Evolutionary conservation across 257 asterid species (phyloP).

Genomic region (Rehmannia glutinosa): DNA sequence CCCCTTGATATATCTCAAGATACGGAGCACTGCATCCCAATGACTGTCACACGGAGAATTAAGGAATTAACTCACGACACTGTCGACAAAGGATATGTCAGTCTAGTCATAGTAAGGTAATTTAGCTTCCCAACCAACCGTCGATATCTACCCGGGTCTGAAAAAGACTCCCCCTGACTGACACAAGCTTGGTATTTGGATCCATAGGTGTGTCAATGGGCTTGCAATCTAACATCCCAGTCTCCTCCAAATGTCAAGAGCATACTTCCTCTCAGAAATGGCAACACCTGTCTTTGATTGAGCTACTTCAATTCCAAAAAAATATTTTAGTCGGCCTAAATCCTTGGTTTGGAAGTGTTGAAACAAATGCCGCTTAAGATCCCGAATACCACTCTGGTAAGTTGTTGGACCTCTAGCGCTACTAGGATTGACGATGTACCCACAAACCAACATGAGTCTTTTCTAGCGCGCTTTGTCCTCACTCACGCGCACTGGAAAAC

Average conservation of each 20-base stretch:
- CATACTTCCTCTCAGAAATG: background rate
- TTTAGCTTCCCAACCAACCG: background rate
- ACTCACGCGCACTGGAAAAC: no score
- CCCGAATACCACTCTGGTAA: no score
- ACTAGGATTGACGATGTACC: no score
- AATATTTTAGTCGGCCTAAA: background rate
- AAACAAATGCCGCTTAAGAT: background rate
- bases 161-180: background rate
- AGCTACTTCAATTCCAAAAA: background rate
- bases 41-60: background rate
- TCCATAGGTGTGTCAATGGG: background rate
- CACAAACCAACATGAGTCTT: no score
- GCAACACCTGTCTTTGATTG: background rate
- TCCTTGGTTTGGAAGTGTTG: background rate
- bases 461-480: no score
- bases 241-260: background rate
- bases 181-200: background rate
- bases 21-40: background rate
- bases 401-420: no score
- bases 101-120: background rate
- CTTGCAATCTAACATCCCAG: background rate
- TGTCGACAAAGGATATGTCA: background rate
- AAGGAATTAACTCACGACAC: background rate
- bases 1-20: background rate
- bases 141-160: background rate